phyloP scores from a whole-genome alignment of 1,139 yeast species.

The Kodamaea suecica region DNA sequence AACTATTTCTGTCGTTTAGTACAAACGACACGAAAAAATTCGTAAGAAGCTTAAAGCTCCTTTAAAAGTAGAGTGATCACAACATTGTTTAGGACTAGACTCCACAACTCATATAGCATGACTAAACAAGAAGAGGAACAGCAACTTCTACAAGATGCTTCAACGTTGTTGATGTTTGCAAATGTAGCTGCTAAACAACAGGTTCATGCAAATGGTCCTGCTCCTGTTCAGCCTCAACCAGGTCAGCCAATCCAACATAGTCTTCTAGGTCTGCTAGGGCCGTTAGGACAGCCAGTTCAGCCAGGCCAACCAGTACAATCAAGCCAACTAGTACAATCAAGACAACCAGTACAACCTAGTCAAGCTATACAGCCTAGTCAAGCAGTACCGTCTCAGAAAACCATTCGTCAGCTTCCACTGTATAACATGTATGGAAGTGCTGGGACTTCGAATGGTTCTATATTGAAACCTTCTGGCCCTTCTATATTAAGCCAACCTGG shows the following conservation, averaged over 20 bases:
- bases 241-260: neutral
- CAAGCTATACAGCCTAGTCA: no score
- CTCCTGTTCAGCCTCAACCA: constrained; percentile 6
- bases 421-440: neutral
- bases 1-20: constrained; percentile 16
- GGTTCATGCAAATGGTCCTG: constrained; percentile 13
- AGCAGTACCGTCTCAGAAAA: neutral
- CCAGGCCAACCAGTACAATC: constrained; percentile 3
- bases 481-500: constrained; percentile 1
- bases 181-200: constrained; percentile 51
- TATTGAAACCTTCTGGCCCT: neutral
- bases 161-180: constrained; percentile 64
- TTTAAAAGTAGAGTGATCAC: neutral
- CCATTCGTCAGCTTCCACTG: constrained; percentile 1
- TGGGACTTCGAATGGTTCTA: neutral
- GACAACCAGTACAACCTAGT: no score
- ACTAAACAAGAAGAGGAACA: constrained; percentile 26
- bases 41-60: no score
- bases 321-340: no score
- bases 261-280: neutral
- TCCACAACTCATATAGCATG: constrained; percentile 7
- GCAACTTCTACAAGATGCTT: constrained; percentile 57
- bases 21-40: constrained; percentile 2
- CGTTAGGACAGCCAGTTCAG: no score
- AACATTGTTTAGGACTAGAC: neutral